Conservation (phyloP, 2,329 filamentous ascomycete species). For the Triangularia setosa region DNA sequence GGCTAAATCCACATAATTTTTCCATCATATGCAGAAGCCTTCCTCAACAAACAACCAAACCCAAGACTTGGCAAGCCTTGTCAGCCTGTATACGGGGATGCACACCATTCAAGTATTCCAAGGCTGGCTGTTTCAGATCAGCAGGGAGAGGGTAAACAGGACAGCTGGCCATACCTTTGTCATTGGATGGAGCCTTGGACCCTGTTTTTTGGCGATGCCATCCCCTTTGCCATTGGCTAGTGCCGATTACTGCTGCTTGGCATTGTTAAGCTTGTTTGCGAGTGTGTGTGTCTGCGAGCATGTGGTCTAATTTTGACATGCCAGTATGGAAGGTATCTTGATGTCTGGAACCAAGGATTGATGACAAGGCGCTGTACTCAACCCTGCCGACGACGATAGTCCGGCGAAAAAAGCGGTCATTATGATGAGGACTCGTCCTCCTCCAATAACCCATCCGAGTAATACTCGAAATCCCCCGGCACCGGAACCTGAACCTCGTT, state of each 20-base stretch:
- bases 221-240: background rate
- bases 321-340: background rate
- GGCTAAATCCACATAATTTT: background rate
- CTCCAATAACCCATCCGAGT: conserved; percentile 26
- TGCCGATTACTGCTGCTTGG: background rate
- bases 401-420: background rate
- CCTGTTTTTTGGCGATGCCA: background rate
- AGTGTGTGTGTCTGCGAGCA: background rate
- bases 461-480: conserved; percentile 31
- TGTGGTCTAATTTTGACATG: background rate
- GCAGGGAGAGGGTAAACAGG: background rate
- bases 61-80: background rate
- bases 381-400: background rate
- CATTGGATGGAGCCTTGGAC: background rate
- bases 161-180: background rate
- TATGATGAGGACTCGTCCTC: conserved; percentile 11
- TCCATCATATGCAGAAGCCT: background rate
- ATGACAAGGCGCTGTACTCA: background rate
- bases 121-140: background rate
- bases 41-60: background rate
- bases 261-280: background rate
- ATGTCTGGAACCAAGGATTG: background rate
- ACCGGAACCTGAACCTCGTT: conserved; percentile 21
- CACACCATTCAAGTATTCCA: background rate
- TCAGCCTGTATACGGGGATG: background rate